Evolutionary conservation across 2,329 filamentous ascomycete species (phyloP), one percentile per base, ranked within the genome.

Genomic region (Bipolaris sorokiniana): DNA sequence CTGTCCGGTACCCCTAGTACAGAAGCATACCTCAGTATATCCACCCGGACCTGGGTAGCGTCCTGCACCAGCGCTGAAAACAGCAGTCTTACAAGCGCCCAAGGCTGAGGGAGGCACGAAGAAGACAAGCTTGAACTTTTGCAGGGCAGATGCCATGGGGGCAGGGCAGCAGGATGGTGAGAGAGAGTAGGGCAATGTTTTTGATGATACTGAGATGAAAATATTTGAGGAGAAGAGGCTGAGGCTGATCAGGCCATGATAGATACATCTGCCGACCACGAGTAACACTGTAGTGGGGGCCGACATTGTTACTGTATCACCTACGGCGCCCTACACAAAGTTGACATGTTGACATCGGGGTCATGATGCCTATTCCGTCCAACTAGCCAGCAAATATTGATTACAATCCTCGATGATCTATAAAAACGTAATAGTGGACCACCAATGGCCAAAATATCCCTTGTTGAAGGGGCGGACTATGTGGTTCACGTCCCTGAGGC

Each of bases 1-100:
- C 67, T 90, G 88, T 0, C 87, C 87, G 0, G 78, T 85, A 4
- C 88, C 89, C 3, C 75, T 61, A 0, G 77, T 73, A 2, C 70
- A 75, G 59, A 78, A 81, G 51, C 75, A 77, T 49, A 70, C 75
- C 64, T 82, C 78, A 1, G 75, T 79, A 62, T 82, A 82, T 13
- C 72, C 67, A 7, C 71, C 77, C 5, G 71, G 62, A 4, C 78
- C 78, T 3, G 79, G 78, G 59, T 76, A 79, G 6, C 65, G 66
- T 7, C 79, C 80, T 36, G 80, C 80, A 37, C 79, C 79, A 1
- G 79, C 76, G 42, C 74, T 70, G 61, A 82, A 82, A 54, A 82
- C 75, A 45, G 79, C 79, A 1, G 68, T 54, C 63, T 81, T 81
- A 64, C 77, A 76, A 22, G 67, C 67, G 15, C 65, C 38, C 26